Evolutionary conservation across 1,139 yeast genomes (phyloP), one percentile per base, ranked within the genome.

Genomic region (Geotrichum carabidarum): DNA sequence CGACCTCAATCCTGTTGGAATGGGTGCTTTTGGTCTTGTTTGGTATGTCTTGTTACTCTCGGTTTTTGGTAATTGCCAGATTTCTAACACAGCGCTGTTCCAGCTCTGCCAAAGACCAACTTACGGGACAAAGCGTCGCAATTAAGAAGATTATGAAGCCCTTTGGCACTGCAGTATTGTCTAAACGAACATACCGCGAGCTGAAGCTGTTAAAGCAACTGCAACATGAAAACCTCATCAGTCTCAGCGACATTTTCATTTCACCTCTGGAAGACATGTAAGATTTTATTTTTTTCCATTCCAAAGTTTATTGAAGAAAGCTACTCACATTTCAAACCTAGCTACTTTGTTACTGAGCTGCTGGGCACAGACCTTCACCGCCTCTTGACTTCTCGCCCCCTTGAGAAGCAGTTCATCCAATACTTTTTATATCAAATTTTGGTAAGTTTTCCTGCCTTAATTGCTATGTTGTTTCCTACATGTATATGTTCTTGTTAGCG

Each of bases 21-120:
- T 93, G 99, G 99, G 99, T 37, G 99, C 99, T 9, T 93, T 93
- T 68, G 99, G 99, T 7, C 80, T 93, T 41, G 99, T 93, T 48
- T 93, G 99, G 69, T 66, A 63, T 30, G 45, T 11, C n/a, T 31
- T 38, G 6, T 3, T 5, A 18, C 27, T 9, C 5, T 36, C n/a
- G 12, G 14, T 2, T 9, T 9, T 7, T 36, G 9, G 1, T 9
- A 4, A 14, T 8, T 8, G n/a, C 18, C 4, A 9, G 12, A 31
- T 22, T 14, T 44, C 40, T 45, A 18, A 34, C 41, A 31, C 12
- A 5, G 27, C 5, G 27, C 37, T 66, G 69, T 71, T 37, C 9
- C 31, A 66, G 70, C 71, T 89, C 97, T 6, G 99, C 99, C 0
- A 81, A 85, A 55, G 99, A 93, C 72, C 88, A 86, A 65, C 78